Evolutionary conservation across 768 basidiomycete species (phyloP).

Genomic region (Sistotremastrum niveocremeum): DNA sequence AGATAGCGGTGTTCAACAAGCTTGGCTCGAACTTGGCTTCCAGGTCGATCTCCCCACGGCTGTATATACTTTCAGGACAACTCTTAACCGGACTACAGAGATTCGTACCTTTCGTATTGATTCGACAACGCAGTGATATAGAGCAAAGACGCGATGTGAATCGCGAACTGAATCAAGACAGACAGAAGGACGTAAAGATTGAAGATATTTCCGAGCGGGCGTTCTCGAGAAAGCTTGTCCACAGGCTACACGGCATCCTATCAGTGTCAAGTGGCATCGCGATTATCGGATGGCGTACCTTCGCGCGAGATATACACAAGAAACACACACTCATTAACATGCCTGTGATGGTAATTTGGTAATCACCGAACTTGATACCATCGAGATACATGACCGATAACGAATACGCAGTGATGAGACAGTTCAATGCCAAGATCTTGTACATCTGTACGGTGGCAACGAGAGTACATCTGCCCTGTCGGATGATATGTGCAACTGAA

Average conservation of each 20-base stretch:
- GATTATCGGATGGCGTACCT: slow-evolving; percentile 38
- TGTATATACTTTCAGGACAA: slow-evolving; percentile 16
- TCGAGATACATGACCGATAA: slow-evolving; percentile 95
- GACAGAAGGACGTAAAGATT: slow-evolving; percentile 91
- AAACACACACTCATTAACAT: slow-evolving; percentile 98
- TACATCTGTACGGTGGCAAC: slow-evolving; percentile 99
- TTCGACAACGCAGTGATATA: slow-evolving; percentile 89
- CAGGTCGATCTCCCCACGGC: slow-evolving; percentile 69
- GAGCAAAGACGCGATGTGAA: slow-evolving; percentile 81
- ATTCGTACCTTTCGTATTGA: slow-evolving; percentile 55
- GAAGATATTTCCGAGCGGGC: slow-evolving; percentile 92
- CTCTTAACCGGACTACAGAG: slow-evolving; percentile 8
- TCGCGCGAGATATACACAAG: slow-evolving; percentile 93
- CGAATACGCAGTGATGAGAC: slow-evolving; percentile 97
- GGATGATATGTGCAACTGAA: slow-evolving; percentile 88
- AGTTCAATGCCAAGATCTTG: slow-evolving; percentile 96
- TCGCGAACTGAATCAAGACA: slow-evolving; percentile 82
- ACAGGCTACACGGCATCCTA: slow-evolving; percentile 53
- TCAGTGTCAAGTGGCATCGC: slow-evolving; percentile 1
- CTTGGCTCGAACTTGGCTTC: slow-evolving; percentile 96
- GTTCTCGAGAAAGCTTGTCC: slow-evolving; percentile 85
- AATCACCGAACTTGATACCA: slow-evolving; percentile 98
- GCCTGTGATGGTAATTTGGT: slow-evolving; percentile 93
- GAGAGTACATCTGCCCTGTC: slow-evolving; percentile 95
- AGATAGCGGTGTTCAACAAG: slow-evolving; percentile 92